A percentile compares a stretch with the other conserved stretches of the same genome.
These are phyloP conservation scores for Metschnikowia amazonensis DNA, from an alignment of 805 yeast genomes.

Conservation along the genomic window DNA sequence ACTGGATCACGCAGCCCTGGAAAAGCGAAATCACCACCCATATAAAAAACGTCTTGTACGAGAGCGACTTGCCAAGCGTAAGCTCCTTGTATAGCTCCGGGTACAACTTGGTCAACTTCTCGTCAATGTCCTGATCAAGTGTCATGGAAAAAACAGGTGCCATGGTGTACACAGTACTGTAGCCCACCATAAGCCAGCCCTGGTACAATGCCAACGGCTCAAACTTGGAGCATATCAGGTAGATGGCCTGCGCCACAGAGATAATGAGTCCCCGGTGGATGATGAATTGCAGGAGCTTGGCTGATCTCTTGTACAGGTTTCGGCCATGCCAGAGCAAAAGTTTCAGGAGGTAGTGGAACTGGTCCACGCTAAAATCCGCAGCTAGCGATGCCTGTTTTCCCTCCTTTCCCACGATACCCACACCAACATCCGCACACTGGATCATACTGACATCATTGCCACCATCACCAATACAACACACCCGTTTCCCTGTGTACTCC, in stretches of 20 bases:
- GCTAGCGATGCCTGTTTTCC: slow-evolving; percentile 97
- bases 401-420: slow-evolving; percentile 98
- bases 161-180: slow-evolving; percentile 96
- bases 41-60: slow-evolving; percentile 81
- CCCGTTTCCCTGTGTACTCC: slow-evolving; percentile 77
- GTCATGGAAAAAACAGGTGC: slow-evolving; percentile 95
- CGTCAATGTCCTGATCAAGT: slow-evolving; percentile 86
- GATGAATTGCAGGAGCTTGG: slow-evolving; percentile 91
- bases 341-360: slow-evolving; percentile 84
- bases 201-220: slow-evolving; percentile 94
- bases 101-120: slow-evolving; percentile 79
- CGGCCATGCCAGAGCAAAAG: slow-evolving; percentile 96
- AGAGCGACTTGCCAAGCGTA: slow-evolving; percentile 80
- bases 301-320: slow-evolving; percentile 92
- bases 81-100: slow-evolving; percentile 94
- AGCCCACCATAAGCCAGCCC: slow-evolving; percentile 98
- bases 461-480: slow-evolving; percentile 98
- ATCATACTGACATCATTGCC: slow-evolving; percentile 99
- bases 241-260: slow-evolving; percentile 92
- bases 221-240: slow-evolving; percentile 76
- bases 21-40: slow-evolving; percentile 90
- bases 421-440: slow-evolving; percentile 98
- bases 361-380: slow-evolving; percentile 92
- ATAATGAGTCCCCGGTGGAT: slow-evolving; percentile 94
- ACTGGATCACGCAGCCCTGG: slow-evolving; percentile 85